Evolutionary conservation across 257 asterid genomes (phyloP), one percentile per base, ranked within the genome.

Genomic region (Misopates orontium): DNA sequence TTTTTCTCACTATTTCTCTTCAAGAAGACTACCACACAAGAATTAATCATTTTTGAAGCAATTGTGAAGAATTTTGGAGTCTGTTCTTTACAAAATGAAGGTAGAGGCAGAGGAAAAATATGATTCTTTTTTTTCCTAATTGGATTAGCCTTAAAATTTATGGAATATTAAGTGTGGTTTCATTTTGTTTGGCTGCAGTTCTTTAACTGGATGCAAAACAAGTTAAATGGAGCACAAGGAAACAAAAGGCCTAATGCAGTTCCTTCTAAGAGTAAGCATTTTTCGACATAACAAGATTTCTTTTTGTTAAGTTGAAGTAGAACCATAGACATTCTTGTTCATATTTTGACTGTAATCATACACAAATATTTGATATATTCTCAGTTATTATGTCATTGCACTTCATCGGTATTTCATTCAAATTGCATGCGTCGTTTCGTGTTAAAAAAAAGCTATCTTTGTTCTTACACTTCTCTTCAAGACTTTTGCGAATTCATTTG

Each of bases 171-270:
- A 59, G 8, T 23, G 28, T 13, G 51, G 17, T 44, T 67, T 49
- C 19, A 4, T 2, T 8, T 64, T 31, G 32, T 23, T 64, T 69
- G 52, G 52, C 10, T 79, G 89, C 83, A 84, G 89, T 84, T 84
- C 73, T 78, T 84, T 62, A 72, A 66, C 67, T 84, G 87, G 89
- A 70, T 84, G 84, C 89, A 84, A 73, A 84, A 64, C 47, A 84
- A 81, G 77, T 69, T 84, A 66, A 81, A 64, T 76, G 85, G 82
- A 58, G 82, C 77, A 41, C 70, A 73, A 36, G 68, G 50, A 8
- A 61, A 61, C 14, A 15, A 44, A 5, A 71, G 40, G 63, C 69
- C 67, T 45, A 63, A 40, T 56, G 28, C 74, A 22, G 59, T 62
- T 75, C 59, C 69, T 49, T n/a, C 67, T 64, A 78, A 74, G 0